A percentile compares a stretch with the other conserved stretches of the same genome.
Evolutionary conservation across 208 protist genomes (phyloP).

Genomic region (Leishmania turanica): DNA sequence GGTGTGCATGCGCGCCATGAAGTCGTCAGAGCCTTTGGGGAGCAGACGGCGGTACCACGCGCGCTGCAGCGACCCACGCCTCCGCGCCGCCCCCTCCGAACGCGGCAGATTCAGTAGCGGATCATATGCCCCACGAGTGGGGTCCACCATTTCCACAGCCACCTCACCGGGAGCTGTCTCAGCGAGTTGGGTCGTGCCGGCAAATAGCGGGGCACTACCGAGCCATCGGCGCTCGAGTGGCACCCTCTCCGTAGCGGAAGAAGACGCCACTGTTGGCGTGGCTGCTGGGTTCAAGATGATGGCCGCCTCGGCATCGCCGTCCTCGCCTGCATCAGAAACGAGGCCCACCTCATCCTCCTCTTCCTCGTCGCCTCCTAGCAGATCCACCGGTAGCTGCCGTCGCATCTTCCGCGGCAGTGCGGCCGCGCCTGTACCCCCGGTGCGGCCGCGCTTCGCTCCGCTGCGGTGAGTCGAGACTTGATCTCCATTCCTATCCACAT

Average conservation of each 20-base stretch:
- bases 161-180: neutral
- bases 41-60: conserved; percentile 33
- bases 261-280: neutral
- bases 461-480: neutral
- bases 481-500: neutral
- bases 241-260: neutral
- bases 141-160: neutral
- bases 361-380: conserved; percentile 13
- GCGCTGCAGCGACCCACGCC: conserved; percentile 1
- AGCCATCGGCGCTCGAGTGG: conserved; percentile 17
- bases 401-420: neutral
- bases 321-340: neutral
- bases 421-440: neutral
- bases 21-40: conserved; percentile 1
- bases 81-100: conserved; percentile 9
- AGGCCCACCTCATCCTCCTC: neutral
- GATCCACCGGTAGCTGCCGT: neutral
- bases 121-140: neutral
- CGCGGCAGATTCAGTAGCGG: conserved; percentile 27
- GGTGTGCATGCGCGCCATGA: conserved; percentile 13
- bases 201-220: conserved; percentile 6
- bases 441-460: neutral
- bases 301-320: neutral
- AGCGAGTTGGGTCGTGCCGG: neutral
- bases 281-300: neutral